phyloP scores from a whole-genome alignment of 306 rosid species.

The Lupinus albus region DNA sequence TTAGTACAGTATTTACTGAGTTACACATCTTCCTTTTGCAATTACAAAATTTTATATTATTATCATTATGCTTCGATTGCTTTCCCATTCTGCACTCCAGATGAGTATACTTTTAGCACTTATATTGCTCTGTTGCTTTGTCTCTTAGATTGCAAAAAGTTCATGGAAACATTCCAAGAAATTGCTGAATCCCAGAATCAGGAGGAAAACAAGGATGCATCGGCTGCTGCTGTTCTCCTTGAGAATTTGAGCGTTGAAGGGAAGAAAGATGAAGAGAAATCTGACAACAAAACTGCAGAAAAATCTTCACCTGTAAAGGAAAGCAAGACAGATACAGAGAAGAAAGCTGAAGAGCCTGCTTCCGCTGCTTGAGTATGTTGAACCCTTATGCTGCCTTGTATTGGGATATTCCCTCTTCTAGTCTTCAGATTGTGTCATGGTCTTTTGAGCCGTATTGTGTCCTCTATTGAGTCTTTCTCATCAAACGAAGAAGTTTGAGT shows the following conservation, averaged over 20 bases:
- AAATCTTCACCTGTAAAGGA: conserved; percentile 44
- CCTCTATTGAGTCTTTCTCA: conserved; percentile 44
- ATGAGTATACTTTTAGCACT: neutral
- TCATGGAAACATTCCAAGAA: conserved; percentile 84
- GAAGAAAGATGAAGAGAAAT: conserved; percentile 39
- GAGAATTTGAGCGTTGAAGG: conserved; percentile 70
- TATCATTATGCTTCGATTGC: neutral
- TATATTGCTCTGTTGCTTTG: conserved; percentile 19
- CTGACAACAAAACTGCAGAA: conserved; percentile 49
- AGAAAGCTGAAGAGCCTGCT: conserved; percentile 58
- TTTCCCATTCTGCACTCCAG: neutral
- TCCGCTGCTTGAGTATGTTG: conserved; percentile 52
- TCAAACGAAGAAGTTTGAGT: conserved; percentile 47
- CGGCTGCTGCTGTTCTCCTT: conserved; percentile 71
- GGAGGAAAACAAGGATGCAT: conserved; percentile 67
- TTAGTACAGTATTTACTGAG: neutral
- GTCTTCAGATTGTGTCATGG: conserved; percentile 48
- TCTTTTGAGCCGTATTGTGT: conserved; percentile 34
- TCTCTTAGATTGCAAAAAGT: conserved; percentile 66
- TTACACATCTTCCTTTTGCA: neutral
- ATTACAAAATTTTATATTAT: neutral
- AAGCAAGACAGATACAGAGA: conserved; percentile 45
- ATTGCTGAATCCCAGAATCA: conserved; percentile 67
- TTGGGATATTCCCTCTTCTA: conserved; percentile 27
- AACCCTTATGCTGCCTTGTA: conserved; percentile 30